These are phyloP conservation scores for Friedmanniomyces simplex DNA, from an alignment of 495 filamentous ascomycete species.

Conservation along the genomic window DNA sequence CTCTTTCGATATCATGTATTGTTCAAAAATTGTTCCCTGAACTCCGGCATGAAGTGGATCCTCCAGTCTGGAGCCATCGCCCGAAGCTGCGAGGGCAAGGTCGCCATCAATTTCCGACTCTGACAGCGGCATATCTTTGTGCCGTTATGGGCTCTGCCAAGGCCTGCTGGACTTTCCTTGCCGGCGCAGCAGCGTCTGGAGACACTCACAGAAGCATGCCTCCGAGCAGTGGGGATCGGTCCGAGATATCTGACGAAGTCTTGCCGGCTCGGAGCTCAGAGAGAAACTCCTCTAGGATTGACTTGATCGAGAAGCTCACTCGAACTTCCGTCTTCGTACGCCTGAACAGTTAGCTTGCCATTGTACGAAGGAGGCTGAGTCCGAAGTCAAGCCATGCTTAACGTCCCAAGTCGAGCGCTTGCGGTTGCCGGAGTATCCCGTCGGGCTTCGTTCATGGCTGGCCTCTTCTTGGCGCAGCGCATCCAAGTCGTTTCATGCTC, in stretches of 20 bases:
- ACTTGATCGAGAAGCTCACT: neutral
- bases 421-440: neutral
- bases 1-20: neutral
- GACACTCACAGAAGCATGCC: neutral
- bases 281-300: neutral
- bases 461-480: neutral
- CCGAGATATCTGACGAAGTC: neutral
- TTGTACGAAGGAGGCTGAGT: neutral
- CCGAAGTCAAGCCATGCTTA: neutral
- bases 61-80: neutral
- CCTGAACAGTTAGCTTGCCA: neutral
- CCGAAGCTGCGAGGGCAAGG: neutral
- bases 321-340: neutral
- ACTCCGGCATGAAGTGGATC: neutral
- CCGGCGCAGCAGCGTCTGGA: neutral
- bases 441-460: neutral
- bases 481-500: neutral
- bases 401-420: neutral
- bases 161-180: too few relatives aligned
- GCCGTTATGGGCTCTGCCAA: too few relatives aligned
- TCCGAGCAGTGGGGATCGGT: neutral
- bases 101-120: too few relatives aligned
- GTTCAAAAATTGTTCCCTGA: neutral
- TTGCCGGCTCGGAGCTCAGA: neutral
- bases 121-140: too few relatives aligned